Conservation (phyloP, 139 green algal genomes). For the Micractinium sp. region DNA sequence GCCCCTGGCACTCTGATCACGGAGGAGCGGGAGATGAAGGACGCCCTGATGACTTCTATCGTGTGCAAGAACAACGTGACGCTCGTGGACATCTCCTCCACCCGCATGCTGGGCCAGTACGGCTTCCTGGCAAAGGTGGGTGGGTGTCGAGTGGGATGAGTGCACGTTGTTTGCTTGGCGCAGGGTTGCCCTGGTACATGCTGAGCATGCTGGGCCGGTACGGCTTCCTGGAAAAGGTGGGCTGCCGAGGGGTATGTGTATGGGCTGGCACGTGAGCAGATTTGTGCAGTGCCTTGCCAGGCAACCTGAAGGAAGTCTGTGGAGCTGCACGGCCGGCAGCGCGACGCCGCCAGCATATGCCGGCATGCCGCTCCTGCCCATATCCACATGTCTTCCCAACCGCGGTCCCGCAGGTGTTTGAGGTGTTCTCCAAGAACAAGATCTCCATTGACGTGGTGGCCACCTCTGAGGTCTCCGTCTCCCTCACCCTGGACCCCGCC, state of each 20-base stretch:
- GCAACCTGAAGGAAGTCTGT: too few relatives aligned
- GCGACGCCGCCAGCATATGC: not conserved
- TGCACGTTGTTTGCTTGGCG: too few relatives aligned
- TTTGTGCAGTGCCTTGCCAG: too few relatives aligned
- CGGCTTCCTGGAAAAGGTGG: too few relatives aligned
- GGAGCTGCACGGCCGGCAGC: too few relatives aligned
- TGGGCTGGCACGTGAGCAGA: too few relatives aligned
- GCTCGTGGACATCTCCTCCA: slow-evolving; percentile 84
- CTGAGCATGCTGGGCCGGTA: too few relatives aligned
- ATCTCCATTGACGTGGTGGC: slow-evolving; percentile 98
- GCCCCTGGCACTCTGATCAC: slow-evolving; percentile 91
- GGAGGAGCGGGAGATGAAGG: slow-evolving; percentile 73
- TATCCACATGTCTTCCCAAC: not conserved
- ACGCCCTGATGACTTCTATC: slow-evolving; percentile 91
- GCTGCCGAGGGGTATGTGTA: too few relatives aligned
- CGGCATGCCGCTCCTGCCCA: not conserved
- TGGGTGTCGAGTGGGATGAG: not conserved
- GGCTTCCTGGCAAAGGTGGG: slow-evolving; percentile 80
- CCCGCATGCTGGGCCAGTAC: slow-evolving; percentile 91
- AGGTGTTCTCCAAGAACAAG: slow-evolving; percentile 81
- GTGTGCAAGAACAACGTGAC: slow-evolving; percentile 95
- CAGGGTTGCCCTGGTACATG: not conserved
- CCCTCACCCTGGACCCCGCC: slow-evolving; percentile 91
- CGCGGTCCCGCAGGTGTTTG: slow-evolving; percentile 60
- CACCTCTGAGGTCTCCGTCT: slow-evolving; percentile 95